Evolutionary conservation across 495 filamentous ascomycete genomes (phyloP), one percentile per base, ranked within the genome.

Genomic region (Stereocaulon alpinum): DNA sequence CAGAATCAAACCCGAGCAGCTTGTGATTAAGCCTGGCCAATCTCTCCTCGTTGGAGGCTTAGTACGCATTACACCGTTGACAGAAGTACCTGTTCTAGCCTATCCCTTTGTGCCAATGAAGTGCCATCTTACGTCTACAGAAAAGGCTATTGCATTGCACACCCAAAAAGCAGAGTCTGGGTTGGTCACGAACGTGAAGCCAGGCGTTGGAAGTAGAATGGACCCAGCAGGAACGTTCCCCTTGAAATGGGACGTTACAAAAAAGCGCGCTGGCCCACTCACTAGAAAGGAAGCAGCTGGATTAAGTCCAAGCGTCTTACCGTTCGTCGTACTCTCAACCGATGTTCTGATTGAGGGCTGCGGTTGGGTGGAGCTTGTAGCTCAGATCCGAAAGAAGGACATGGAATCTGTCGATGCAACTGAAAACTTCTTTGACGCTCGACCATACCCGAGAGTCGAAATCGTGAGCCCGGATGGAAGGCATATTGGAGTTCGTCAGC

Each of bases 291-390:
- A 71, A 37, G 83, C 77, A 2, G 74, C 74, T 37, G 76, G 76
- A 29, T 68, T 87, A 30, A 79, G 76, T 24, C 62, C 71, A 0
- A 72, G 84, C 0, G 61, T 63, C 24, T 72, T 97, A 41, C 91
- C 91, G 3, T 99, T 92, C 68, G 78, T 76, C 11, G 82, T 96
- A 4, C 75, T 91, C 55, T 78, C 83, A 6, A 78, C 86, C 0
- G 93, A 99, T 68, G 82, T 99, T 41, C 73, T 99, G 9, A 83
- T 99, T 40, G 90, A 96, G 64, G 88, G 92, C 20, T 83, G 84
- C 43, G 93, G 93, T 3, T 99, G 94, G 92, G 78, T 99, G 9
- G 93, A 99, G 69, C 70, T 99, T 20, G 85, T 81, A 6, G 83
- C 85, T 15, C 91, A 97, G 70, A 79, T 93, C 9, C 82, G 91